Base-by-base conservation (phyloP, 148 eudicot genomes). In the Spergularia marina region DNA sequence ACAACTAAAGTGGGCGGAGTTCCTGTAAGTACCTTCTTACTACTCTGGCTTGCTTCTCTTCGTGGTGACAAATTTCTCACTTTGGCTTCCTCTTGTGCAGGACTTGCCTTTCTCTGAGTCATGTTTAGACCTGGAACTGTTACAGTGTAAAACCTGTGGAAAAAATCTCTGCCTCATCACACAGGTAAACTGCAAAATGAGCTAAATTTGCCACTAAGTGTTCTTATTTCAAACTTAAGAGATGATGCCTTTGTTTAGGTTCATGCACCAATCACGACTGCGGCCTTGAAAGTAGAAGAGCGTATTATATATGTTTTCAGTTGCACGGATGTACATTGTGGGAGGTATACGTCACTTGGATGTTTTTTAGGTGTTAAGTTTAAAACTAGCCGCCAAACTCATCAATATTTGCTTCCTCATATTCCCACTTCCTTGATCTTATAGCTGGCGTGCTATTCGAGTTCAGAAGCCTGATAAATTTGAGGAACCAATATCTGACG, bases 1-100 rank as follows among this genome's bases (percentile, higher is more conserved):
- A 90, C 98, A 30, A 83, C 88, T 12, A 94, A 94, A 85, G 82
- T 94, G 18, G 97, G 98, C 10, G 98, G 97, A 68, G 68, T 87
- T 77, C 91, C 97, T 60, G 98, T 94, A 83, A 89, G 98, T 77
- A 60, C 36, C 57, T 21, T 77, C 53, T 30, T 17, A 23, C 60
- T 14, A 65, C 13, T 73, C 41, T 17, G 23, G 49, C 51, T 63
- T 51, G 34, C 69, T 58, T 34, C 17, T 77, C 23, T 52, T 34
- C 5, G 25, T 16, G 52, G 2, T 69, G 30, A 18, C 16, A 58
- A 53, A n/a, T 34, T 44, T 49, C 21, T 59, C 40, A 72, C 16
- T 70, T 36, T 63, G 3, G 2, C 51, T 69, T 41, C 21, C 40
- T 73, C 16, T 64, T 85, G 40, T 79, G 68, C 55, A 94, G 98